phyloP scores from a whole-genome alignment of 2,329 filamentous ascomycete species.

The Monilinia laxa region DNA sequence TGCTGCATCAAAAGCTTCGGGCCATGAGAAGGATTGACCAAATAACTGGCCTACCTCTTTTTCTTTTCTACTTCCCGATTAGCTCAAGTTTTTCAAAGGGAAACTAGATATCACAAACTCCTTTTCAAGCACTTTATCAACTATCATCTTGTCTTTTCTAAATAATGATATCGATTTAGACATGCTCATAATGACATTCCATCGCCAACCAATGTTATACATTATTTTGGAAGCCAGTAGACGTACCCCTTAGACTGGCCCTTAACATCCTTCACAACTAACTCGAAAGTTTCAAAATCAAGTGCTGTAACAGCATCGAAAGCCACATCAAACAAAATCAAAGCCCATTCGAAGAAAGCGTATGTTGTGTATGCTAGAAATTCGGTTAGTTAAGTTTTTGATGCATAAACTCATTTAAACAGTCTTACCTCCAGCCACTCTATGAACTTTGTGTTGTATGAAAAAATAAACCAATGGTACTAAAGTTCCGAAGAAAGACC shows the following conservation, averaged over 20 bases:
- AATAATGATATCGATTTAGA: slow-evolving; percentile 40
- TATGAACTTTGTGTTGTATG: slow-evolving; percentile 97
- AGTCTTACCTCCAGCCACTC: slow-evolving; percentile 79
- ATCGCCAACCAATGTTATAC: slow-evolving; percentile 46
- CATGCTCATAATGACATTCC: slow-evolving; percentile 34
- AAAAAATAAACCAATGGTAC: slow-evolving; percentile 94
- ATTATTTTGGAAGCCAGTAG: slow-evolving; percentile 88
- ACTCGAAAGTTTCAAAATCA: slow-evolving; percentile 86
- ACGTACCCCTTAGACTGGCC: slow-evolving; percentile 98
- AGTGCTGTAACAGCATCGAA: slow-evolving; percentile 94
- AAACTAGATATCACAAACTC: slow-evolving; percentile 57
- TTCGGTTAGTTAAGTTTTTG: background rate
- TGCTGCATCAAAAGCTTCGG: slow-evolving; percentile 72
- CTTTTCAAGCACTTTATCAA: slow-evolving; percentile 62
- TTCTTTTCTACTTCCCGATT: slow-evolving; percentile 60
- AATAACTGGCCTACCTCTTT: slow-evolving; percentile 71
- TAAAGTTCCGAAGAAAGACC: slow-evolving; percentile 85
- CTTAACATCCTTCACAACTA: slow-evolving; percentile 85
- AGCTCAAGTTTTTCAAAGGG: slow-evolving; percentile 36
- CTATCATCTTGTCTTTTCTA: slow-evolving; percentile 46
- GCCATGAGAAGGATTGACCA: slow-evolving; percentile 68
- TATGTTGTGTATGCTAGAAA: slow-evolving; percentile 88
- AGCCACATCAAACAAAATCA: slow-evolving; percentile 91
- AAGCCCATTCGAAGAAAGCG: slow-evolving; percentile 95
- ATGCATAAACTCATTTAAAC: background rate